These are phyloP conservation scores for Cyclotella choctawhatcheeana DNA, from an alignment of 108 stramenopile species.

Conservation along the genomic window DNA sequence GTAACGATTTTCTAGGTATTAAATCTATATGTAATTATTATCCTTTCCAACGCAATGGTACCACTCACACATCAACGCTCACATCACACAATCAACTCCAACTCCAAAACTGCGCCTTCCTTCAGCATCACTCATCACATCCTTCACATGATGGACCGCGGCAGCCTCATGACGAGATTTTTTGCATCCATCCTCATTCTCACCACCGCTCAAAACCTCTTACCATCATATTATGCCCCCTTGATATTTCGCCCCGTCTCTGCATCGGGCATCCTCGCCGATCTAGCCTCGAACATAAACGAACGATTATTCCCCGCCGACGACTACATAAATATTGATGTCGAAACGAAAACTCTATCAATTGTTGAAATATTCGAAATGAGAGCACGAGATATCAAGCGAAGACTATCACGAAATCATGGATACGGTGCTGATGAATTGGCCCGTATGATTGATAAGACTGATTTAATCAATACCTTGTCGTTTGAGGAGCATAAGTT, in stretches of 20 bases:
- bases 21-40: no score
- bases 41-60: no score
- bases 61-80: neutral
- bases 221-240: slow-evolving; percentile 4
- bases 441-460: slow-evolving; percentile 86
- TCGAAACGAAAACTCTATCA: slow-evolving; percentile 55
- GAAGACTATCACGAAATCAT: slow-evolving; percentile 75
- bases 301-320: slow-evolving; percentile 37
- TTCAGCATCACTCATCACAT: no score
- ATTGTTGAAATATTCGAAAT: slow-evolving; percentile 76
- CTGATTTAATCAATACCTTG: slow-evolving; percentile 82
- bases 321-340: slow-evolving; percentile 32
- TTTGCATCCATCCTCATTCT: slow-evolving; percentile 1
- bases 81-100: neutral
- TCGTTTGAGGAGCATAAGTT: slow-evolving; percentile 83
- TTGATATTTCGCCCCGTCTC: slow-evolving; percentile 15
- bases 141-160: neutral
- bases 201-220: neutral
- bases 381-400: slow-evolving; percentile 83
- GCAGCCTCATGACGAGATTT: neutral
- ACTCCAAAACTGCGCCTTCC: neutral
- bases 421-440: slow-evolving; percentile 82
- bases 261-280: slow-evolving; percentile 31
- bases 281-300: slow-evolving; percentile 10
- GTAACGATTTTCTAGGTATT: no score